Conservation (phyloP, 345 rosid species). For the Brassica incana region DNA sequence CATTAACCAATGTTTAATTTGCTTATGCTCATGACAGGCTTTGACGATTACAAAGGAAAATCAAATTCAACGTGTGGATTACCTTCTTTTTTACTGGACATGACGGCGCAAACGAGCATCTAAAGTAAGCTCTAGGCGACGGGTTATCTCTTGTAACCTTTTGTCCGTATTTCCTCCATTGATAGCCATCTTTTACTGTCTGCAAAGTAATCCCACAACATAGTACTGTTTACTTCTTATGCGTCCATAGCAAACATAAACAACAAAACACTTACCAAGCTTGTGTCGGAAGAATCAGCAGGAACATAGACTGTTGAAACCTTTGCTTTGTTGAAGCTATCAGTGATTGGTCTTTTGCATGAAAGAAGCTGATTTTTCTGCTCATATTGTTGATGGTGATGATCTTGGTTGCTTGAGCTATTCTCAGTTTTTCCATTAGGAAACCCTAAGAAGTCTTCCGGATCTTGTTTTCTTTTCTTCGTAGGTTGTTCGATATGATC, state of each 20-base stretch:
- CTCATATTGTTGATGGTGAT: slow-evolving; percentile 16
- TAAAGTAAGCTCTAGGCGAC: slow-evolving; percentile 92
- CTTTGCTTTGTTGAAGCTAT: slow-evolving; percentile 42
- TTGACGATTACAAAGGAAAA: background rate
- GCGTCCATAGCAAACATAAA: background rate
- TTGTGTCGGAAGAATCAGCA: slow-evolving; percentile 53
- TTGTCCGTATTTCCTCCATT: slow-evolving; percentile 98
- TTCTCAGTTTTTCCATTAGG: slow-evolving; percentile 43
- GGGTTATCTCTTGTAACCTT: slow-evolving; percentile 99
- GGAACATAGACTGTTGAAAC: slow-evolving; percentile 47
- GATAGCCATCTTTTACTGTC: slow-evolving; percentile 88
- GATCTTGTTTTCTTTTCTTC: slow-evolving; percentile 47
- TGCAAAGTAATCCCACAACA: slow-evolving; percentile 19
- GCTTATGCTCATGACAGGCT: background rate
- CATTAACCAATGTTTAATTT: background rate
- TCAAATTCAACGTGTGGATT: background rate
- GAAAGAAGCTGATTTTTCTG: slow-evolving; percentile 32
- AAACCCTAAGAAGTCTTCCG: slow-evolving; percentile 37
- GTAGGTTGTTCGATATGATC: slow-evolving; percentile 21
- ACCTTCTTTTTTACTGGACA: slow-evolving; percentile 98
- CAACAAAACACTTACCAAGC: slow-evolving; percentile 53
- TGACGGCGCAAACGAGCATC: slow-evolving; percentile 81
- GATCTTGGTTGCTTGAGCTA: slow-evolving; percentile 62
- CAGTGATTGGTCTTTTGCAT: slow-evolving; percentile 49
- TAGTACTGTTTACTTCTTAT: background rate